Conservation (phyloP, 163 green algal genomes). For the Trebouxiophyceae sp. region DNA sequence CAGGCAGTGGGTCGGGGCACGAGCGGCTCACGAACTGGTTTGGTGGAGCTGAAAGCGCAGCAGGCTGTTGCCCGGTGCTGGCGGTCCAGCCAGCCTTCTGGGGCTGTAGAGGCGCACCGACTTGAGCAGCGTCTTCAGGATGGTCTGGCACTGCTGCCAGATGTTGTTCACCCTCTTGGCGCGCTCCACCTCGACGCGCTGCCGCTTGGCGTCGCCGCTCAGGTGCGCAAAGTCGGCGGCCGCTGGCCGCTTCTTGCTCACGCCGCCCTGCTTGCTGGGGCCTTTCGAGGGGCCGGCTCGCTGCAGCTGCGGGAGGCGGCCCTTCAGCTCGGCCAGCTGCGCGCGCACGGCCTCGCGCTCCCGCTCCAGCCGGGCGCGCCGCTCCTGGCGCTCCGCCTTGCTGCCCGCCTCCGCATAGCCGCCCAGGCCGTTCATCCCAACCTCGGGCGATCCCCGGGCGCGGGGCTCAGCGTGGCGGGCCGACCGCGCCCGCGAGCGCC, state of each 20-base stretch:
- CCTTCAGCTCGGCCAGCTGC: not conserved
- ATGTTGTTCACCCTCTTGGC: constrained; percentile 19
- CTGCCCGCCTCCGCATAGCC: not conserved
- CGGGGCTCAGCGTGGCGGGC: no score
- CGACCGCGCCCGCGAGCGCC: no score
- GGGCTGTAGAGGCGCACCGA: not conserved
- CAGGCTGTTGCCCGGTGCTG: no score
- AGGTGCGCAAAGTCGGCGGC: not conserved
- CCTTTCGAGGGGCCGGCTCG: not conserved
- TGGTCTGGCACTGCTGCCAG: constrained; percentile 30
- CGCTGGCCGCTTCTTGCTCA: not conserved
- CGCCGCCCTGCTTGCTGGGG: not conserved
- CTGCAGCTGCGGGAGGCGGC: not conserved
- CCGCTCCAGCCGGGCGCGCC: not conserved
- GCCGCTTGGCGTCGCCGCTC: constrained; percentile 4
- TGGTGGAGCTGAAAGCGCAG: no score
- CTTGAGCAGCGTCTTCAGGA: constrained; percentile 30
- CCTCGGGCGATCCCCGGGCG: no score
- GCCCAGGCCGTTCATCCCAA: not conserved
- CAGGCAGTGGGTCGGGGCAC: no score
- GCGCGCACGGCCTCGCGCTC: not conserved
- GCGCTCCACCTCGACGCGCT: constrained; percentile 11
- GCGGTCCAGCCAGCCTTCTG: no score
- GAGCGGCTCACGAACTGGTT: no score
- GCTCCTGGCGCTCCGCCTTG: not conserved